Conservation (phyloP, 164 flowering plant genomes). For the Tetrastigma voinierianum region DNA sequence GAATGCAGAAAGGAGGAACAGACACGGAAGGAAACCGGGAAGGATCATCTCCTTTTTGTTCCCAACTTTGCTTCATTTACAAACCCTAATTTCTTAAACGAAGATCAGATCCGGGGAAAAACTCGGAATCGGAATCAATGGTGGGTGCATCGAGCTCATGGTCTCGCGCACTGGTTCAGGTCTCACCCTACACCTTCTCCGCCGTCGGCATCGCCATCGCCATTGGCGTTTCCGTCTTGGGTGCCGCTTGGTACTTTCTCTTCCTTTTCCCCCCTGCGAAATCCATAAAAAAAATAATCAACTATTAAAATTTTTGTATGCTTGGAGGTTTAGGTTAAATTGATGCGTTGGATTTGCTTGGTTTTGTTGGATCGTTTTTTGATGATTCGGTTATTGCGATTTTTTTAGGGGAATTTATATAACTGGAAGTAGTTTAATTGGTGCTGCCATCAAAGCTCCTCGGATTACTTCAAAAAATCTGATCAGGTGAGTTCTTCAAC, state of each 20-base stretch:
- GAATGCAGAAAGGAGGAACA: no score
- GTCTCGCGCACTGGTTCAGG: conserved; percentile 69
- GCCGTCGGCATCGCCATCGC: conserved; percentile 90
- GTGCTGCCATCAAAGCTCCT: conserved; percentile 98
- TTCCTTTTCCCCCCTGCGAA: neutral
- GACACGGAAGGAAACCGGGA: no score
- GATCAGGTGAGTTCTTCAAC: conserved; percentile 52
- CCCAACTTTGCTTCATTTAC: no score
- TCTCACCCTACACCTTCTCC: conserved; percentile 94
- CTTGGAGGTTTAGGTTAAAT: neutral
- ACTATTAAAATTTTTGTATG: neutral
- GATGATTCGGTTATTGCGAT: no score
- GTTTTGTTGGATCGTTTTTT: neutral
- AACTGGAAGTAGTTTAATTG: conserved; percentile 97
- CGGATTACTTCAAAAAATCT: conserved; percentile 95
- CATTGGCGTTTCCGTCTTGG: conserved; percentile 97
- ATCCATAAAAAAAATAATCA: no score
- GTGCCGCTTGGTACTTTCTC: conserved; percentile 81
- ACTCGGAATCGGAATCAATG: conserved; percentile 2
- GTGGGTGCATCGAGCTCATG: conserved; percentile 59
- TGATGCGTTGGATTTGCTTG: no score
- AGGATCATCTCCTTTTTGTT: no score
- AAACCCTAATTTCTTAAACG: no score
- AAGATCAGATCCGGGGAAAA: no score
- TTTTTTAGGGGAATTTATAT: conserved; percentile 85